Percentiles rank a stretch among this genome's conserved stretches.
Evolutionary conservation across 1,139 yeast genomes (phyloP).

Genomic region (Debaryomyces singareniensis): DNA sequence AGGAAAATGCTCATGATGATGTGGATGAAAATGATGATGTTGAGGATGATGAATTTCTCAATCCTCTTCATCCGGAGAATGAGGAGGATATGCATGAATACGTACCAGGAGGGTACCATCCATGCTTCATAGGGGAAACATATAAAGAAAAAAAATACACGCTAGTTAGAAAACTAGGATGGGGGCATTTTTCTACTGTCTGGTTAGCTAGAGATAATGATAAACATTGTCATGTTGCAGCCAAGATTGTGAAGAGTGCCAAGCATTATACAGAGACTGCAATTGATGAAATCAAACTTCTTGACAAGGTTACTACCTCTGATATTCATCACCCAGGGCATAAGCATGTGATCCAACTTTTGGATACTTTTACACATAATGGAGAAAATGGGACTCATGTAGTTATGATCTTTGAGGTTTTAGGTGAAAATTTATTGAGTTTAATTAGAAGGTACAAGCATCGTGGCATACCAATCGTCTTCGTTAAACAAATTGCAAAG

Average conservation of each 20-base stretch:
- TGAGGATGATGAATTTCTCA: conserved; percentile 29
- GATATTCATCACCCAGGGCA: conserved; percentile 60
- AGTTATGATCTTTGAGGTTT: conserved; percentile 84
- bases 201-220: conserved; percentile 51
- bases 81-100: conserved; percentile 72
- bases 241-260: conserved; percentile 78
- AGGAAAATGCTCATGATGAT: conserved; percentile 6
- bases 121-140: conserved; percentile 70
- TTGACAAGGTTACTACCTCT: conserved; percentile 40
- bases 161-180: conserved; percentile 63
- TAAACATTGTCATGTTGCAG: conserved; percentile 63
- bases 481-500: conserved; percentile 76
- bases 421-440: conserved; percentile 76
- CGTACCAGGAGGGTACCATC: conserved; percentile 81
- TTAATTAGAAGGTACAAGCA: conserved; percentile 62
- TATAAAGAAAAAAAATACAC: conserved; percentile 57
- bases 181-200: conserved; percentile 49
- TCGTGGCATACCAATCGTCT: conserved; percentile 65
- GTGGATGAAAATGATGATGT: conserved; percentile 39
- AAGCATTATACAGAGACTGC: conserved; percentile 80
- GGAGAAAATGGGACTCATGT: conserved; percentile 78
- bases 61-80: conserved; percentile 37
- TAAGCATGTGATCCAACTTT: conserved; percentile 54
- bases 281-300: conserved; percentile 64
- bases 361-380: conserved; percentile 60